Evolutionary conservation across 116 monocot species (phyloP), one percentile per base, ranked within the genome.

Genomic region (Papilionanthe hybrid): DNA sequence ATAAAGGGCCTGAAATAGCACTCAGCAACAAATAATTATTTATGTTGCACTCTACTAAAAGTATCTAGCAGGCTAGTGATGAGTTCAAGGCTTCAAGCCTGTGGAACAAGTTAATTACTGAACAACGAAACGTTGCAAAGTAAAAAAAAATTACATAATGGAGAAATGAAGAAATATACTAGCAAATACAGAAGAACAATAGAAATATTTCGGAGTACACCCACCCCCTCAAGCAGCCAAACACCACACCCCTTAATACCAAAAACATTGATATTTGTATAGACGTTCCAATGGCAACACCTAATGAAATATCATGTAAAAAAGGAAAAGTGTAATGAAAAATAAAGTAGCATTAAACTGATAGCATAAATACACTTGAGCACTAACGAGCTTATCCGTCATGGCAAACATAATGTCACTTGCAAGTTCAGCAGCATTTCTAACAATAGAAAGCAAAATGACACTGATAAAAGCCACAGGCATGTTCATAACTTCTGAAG

Each of bases 381-480:
- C 15, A 73, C 75, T 81, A 72, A 75, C 81, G 75, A 81, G 81
- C 27, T 81, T 75, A 30, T 81, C 45, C 42, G 72, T 77, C 42
- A 77, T 82, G 42, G 82, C 77, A 82, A 82, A 82, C 71, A 82
- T 82, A n/a, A 82, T 82, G 41, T 71, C 77, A 60, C 82, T 84
- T 77, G 84, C 80, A 77, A 3, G 37, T 37, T 37, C 37, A 37
- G 37, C 37, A 37, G 37, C 37, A 37, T 37, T 37, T 37, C 37
- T 80, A 71, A 84, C 84, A 77, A 84, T 84, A 55, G 84, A 80
- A 55, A 82, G 82, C 42, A 82, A 82, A 77, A 82, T 77, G 77
- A 82, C 82, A 77, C 77, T 82, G 30, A 76, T 81, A 55, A 82
- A 77, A 45, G 77, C 71, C 42, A 77, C 42, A 19, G 77, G 74